Evolutionary conservation across 345 rosid genomes (phyloP), one percentile per base, ranked within the genome.

Genomic region (Balakata baccata): DNA sequence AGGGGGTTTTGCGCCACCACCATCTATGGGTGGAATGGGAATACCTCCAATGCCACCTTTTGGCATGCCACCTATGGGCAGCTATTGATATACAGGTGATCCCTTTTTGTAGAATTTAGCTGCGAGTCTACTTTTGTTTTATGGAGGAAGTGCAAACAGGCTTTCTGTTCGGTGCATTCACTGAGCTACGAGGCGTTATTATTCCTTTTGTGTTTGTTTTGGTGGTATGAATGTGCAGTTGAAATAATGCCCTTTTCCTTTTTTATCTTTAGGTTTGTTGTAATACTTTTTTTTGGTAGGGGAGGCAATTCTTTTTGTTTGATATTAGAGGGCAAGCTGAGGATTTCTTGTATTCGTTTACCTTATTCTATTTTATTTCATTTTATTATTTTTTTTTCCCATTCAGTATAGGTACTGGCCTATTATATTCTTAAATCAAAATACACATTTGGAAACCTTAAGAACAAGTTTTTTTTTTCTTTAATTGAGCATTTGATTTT

Each of bases 281-380:
- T 80, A 82, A 77, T 29, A 29, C n/a, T n/a, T 81, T 80, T 71
- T 81, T 80, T 70, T 66, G 62, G 67, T 70, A 78, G 78, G 74
- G 60, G 72, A 82, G 75, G 68, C 75, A 66, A 29, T 97, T 84
- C 5, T 54, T 54, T 54, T 78, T 77, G 77, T 79, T 76, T 71
- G 81, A 66, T 71, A 56, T 47, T 68, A 78, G 64, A 63, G 71
- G 57, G 75, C 79, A 69, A 50, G 81, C 78, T 37, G 70, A 77
- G 82, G 78, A 29, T 29, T 29, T 29, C 34, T 29, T 29, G 99
- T 65, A 98, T 92, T 81, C 96, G 97, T 62, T 80, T 95, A 78
- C 91, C 84, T 79, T 96, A 91, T 7, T 96, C 91, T 82, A 80
- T 82, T 53, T 81, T 95, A 3, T 95, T 92, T 13, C 99, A 8